phyloP scores from a whole-genome alignment of 768 basidiomycete genomes.

The Cystobasidium onofrii region DNA sequence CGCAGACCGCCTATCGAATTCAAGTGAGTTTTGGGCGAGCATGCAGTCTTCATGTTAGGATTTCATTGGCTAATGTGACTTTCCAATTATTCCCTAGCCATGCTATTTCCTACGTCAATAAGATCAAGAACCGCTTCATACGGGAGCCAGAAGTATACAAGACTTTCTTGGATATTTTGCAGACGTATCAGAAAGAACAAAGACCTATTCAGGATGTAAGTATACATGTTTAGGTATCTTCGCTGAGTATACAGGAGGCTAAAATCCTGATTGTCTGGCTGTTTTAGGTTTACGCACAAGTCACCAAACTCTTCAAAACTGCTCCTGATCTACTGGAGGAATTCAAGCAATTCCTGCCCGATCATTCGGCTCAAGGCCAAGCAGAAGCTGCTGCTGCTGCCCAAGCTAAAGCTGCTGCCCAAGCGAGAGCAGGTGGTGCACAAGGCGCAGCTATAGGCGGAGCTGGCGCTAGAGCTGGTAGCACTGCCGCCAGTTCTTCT shows the following conservation, averaged over 20 bases:
- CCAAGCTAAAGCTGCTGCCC: background rate
- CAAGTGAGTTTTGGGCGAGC: constrained; percentile 5
- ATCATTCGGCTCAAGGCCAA: constrained; percentile 31
- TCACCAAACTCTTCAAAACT: constrained; percentile 39
- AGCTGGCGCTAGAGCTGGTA: background rate
- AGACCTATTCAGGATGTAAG: constrained; percentile 54
- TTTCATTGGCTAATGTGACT: background rate
- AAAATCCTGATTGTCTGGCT: constrained; percentile 40
- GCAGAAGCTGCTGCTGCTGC: constrained; percentile 8
- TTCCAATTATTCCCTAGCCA: constrained; percentile 51
- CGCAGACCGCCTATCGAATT: constrained; percentile 29
- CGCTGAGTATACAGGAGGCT: too few relatives aligned
- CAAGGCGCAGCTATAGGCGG: background rate
- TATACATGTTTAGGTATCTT: too few relatives aligned
- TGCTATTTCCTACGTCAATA: constrained; percentile 94
- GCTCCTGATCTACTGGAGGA: constrained; percentile 42
- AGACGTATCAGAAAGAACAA: constrained; percentile 54
- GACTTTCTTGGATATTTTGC: constrained; percentile 50
- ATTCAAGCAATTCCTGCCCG: constrained; percentile 43
- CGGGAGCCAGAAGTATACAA: constrained; percentile 71
- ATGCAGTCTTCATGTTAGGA: background rate
- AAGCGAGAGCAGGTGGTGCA: background rate
- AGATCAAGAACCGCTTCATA: constrained; percentile 85
- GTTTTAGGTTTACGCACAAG: constrained; percentile 40
- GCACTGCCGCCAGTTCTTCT: background rate